These are phyloP conservation scores for Penicillium egyptiacum DNA, from an alignment of 495 filamentous ascomycete species.

Conservation along the genomic window DNA sequence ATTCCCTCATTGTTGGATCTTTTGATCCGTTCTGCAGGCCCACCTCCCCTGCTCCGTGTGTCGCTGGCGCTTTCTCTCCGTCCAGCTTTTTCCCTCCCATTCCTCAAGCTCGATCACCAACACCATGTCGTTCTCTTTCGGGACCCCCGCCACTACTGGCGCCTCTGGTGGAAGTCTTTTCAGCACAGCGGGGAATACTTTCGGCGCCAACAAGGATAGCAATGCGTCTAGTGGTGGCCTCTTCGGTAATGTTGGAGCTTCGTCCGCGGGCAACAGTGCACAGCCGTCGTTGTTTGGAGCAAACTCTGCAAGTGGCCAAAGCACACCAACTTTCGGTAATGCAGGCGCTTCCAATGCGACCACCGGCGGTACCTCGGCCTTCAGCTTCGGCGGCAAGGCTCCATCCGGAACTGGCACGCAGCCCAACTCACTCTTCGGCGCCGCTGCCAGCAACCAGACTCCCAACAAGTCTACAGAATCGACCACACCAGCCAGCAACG, in stretches of 20 bases:
- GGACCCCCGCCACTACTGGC: conserved; percentile 35
- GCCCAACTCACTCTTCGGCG: conserved; percentile 32
- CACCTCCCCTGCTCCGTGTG: conserved; percentile 13
- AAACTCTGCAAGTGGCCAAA: conserved; percentile 23
- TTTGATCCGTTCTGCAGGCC: conserved; percentile 22
- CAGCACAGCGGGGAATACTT: conserved; percentile 37
- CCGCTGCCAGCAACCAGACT: conserved; percentile 28
- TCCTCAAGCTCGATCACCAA: conserved; percentile 21
- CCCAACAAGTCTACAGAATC: conserved; percentile 43
- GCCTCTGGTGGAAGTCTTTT: conserved; percentile 39
- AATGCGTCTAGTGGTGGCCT: conserved; percentile 34
- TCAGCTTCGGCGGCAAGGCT: conserved; percentile 44
- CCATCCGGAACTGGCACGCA: conserved; percentile 27
- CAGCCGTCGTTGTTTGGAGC: conserved; percentile 40
- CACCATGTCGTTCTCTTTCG: conserved; percentile 43
- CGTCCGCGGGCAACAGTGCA: conserved; percentile 32
- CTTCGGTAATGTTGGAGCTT: conserved; percentile 49
- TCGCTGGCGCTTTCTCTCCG: conserved; percentile 22
- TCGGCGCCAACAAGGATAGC: conserved; percentile 34
- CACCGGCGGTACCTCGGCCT: conserved; percentile 32
- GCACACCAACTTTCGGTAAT: conserved; percentile 37
- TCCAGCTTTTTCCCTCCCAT: conserved; percentile 21
- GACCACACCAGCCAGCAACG: conserved; percentile 33
- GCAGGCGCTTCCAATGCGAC: conserved; percentile 23
- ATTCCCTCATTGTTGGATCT: conserved; percentile 7